Evolutionary conservation across 768 basidiomycete species (phyloP), one percentile per base, ranked within the genome.

Genomic region (Boletellus emodensis): DNA sequence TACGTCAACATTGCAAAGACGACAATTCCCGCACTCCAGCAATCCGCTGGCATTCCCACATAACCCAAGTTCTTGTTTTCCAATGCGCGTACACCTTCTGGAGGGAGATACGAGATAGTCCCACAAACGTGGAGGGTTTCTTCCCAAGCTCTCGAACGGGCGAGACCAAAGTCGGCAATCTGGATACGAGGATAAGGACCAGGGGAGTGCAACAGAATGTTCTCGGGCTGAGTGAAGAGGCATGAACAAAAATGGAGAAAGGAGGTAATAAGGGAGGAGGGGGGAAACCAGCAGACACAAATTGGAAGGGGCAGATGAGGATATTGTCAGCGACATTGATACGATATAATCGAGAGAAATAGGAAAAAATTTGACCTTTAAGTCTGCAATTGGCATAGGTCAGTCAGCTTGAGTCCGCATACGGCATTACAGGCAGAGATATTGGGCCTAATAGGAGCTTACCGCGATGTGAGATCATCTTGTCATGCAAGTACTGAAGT

Each of bases 91-190:
- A 93, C 80, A 11, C 88, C 90, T 67, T 93, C 90, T 0, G 90
- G 90, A 8, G 90, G 89, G 14, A 93, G 73, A 66, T 92, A 93
- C 1, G 87, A 84, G 17, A 92, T 81, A 0, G 90, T 92, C n/a
- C 90, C 90, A 52, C 86, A 90, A 38, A 90, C 90, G 56, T 90
- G 90, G 60, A 89, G 74, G 0, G 90, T 92, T 61, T 86, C 84
- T 74, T 91, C 84, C 60, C 84, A 83, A 2, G 89, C 82, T 57
- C 82, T 83, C 7, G 82, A 81, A 15, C 89, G 82, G 10, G 90
- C 90, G 15, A 91, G 80, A 9, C 90, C 90, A 62, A 93, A 93
- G 66, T 93, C 90, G 17, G 90, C 90, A 35, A 93, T 84, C 44
- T 89, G 75, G 36, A 93, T 82, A 36, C 85, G 86, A 44, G 90